Percentiles rank a stretch among this genome's conserved stretches.
phyloP scores from a whole-genome alignment of 495 filamentous ascomycete genomes.

The Penicillium subrubescens region DNA sequence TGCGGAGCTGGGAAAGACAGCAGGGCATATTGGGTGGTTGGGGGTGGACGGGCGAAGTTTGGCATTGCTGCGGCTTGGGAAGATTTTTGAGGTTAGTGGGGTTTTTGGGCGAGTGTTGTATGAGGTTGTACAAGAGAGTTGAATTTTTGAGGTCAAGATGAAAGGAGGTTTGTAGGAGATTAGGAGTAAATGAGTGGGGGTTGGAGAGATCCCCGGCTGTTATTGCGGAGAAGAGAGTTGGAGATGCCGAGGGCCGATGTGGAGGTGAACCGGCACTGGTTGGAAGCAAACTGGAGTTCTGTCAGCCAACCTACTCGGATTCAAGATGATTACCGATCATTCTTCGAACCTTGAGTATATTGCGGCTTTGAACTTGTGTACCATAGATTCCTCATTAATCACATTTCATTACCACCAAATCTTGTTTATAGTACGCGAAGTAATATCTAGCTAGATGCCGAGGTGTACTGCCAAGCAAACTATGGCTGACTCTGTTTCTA shows the following conservation, averaged over 20 bases:
- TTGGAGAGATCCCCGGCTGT: neutral
- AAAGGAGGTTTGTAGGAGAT: neutral
- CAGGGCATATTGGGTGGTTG: conserved; percentile 36
- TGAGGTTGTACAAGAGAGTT: neutral
- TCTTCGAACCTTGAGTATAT: neutral
- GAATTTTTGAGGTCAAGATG: neutral
- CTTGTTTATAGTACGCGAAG: neutral
- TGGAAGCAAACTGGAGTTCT: neutral
- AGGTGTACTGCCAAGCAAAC: neutral
- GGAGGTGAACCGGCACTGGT: conserved; percentile 2
- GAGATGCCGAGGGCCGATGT: conserved; percentile 39
- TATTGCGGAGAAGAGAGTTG: conserved; percentile 18
- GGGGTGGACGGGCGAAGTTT: conserved; percentile 39
- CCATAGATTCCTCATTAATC: neutral
- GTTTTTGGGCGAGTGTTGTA: neutral
- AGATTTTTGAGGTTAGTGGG: neutral
- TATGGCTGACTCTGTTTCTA: neutral
- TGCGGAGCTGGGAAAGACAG: conserved; percentile 51
- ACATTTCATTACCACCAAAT: neutral
- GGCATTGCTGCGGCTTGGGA: conserved; percentile 18
- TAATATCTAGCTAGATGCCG: neutral
- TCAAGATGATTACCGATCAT: neutral
- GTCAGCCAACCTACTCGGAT: neutral
- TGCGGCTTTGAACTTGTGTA: neutral
- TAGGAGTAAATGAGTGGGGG: neutral